Conservation (phyloP, 306 rosid genomes). For the Lotus japonicus region DNA sequence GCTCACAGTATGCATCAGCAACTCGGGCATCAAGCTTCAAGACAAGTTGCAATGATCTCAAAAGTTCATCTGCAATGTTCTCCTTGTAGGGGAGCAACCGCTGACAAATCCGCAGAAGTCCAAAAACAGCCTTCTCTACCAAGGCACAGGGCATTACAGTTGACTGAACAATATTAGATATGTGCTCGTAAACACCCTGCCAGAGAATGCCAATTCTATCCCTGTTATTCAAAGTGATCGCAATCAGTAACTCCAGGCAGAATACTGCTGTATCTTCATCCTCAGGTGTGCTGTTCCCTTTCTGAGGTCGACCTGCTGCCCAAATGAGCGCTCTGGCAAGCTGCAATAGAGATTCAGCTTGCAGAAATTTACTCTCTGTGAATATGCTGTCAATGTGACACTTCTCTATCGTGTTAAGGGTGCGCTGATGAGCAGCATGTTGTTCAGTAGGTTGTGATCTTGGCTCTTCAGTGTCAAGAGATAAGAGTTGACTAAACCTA, state of each 20-base stretch:
- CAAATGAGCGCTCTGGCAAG: constrained; percentile 88
- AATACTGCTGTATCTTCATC: constrained; percentile 99
- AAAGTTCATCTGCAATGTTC: constrained; percentile 89
- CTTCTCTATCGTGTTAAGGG: constrained; percentile 85
- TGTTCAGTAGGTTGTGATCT: constrained; percentile 99
- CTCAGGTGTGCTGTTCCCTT: constrained; percentile 82
- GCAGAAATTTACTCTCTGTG: constrained; percentile 92
- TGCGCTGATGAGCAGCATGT: constrained; percentile 97
- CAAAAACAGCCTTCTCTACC: constrained; percentile 98
- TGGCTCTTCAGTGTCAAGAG: constrained; percentile 97
- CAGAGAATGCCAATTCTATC: constrained; percentile 91
- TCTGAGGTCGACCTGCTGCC: constrained; percentile 92
- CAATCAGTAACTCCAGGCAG: constrained; percentile 91
- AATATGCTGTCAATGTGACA: constrained; percentile 95
- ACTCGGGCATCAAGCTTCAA: constrained; percentile 97
- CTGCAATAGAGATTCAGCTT: constrained; percentile 89
- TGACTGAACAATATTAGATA: constrained; percentile 87
- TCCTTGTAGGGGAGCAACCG: constrained; percentile 97
- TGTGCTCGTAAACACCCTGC: constrained; percentile 97
- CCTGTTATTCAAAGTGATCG: constrained; percentile 89
- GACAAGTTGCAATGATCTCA: constrained; percentile 91
- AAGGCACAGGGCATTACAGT: constrained; percentile 90
- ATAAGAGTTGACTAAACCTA: constrained; percentile 92
- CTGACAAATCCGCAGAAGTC: constrained; percentile 92
- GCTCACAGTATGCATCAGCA: constrained; percentile 95